These are phyloP conservation scores for Suillus sp. DNA, from an alignment of 768 basidiomycete genomes.

Conservation along the genomic window DNA sequence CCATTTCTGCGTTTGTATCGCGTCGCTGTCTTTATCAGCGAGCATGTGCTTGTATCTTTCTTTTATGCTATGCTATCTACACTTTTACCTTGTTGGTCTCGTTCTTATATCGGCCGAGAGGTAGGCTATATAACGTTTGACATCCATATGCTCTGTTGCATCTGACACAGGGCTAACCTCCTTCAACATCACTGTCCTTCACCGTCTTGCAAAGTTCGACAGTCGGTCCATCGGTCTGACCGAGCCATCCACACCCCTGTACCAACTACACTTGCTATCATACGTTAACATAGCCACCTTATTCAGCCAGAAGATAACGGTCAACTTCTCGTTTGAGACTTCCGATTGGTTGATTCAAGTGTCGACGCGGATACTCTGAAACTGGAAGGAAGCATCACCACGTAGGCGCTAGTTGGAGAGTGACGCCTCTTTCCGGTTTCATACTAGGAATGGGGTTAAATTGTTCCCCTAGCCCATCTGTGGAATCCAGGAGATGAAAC, in stretches of 20 bases:
- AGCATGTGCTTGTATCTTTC: background rate
- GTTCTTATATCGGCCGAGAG: background rate
- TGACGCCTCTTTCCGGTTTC: background rate
- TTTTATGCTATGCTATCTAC: conserved; percentile 3
- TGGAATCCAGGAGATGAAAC: background rate
- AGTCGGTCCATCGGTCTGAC: too few species aligned
- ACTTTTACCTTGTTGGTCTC: background rate
- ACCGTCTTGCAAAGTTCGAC: background rate
- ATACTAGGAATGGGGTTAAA: background rate
- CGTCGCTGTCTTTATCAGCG: background rate
- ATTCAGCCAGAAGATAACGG: background rate
- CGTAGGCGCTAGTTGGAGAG: background rate
- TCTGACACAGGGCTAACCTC: background rate
- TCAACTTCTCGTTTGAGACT: background rate
- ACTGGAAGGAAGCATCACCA: background rate
- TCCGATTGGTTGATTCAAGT: background rate
- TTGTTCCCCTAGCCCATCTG: background rate
- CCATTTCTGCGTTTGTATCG: background rate
- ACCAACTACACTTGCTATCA: background rate
- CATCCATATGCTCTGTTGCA: background rate
- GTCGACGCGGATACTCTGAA: background rate
- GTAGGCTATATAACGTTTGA: background rate
- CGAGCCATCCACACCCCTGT: background rate
- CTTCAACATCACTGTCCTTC: background rate
- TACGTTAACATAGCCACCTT: background rate